A percentile compares a stretch with the other conserved stretches of the same genome.
phyloP scores from a whole-genome alignment of 495 filamentous ascomycete species.

The Wilcoxina mikolae region DNA sequence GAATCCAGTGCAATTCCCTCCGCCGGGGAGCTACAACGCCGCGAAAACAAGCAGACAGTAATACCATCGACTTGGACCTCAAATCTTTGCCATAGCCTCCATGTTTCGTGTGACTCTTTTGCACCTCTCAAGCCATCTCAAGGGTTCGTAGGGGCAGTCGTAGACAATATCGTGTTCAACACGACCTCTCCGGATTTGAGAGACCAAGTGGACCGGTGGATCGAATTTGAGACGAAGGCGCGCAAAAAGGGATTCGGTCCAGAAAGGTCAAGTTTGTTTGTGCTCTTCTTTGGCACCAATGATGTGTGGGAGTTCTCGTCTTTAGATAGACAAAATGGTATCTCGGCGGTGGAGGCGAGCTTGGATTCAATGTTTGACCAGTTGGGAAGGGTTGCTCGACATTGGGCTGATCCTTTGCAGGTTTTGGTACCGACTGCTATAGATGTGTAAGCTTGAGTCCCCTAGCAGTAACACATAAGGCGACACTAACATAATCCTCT shows the following conservation, averaged over 20 bases:
- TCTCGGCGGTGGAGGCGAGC: constrained; percentile 32
- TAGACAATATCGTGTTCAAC: constrained; percentile 22
- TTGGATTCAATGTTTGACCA: constrained; percentile 36
- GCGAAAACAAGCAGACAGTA: neutral
- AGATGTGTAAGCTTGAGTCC: constrained; percentile 31
- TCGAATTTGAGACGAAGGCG: constrained; percentile 15
- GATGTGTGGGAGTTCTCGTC: constrained; percentile 38
- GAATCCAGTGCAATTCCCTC: constrained; percentile 20
- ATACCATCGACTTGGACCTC: constrained; percentile 15
- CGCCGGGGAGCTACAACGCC: constrained; percentile 7
- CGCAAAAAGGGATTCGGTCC: constrained; percentile 7
- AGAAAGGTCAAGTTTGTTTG: constrained; percentile 25
- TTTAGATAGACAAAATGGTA: constrained; percentile 29
- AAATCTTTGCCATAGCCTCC: constrained; percentile 19
- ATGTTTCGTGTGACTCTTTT: constrained; percentile 19
- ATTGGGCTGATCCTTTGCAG: constrained; percentile 34
- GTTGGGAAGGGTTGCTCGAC: constrained; percentile 31
- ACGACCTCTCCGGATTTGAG: constrained; percentile 21
- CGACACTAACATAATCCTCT: neutral
- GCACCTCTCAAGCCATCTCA: constrained; percentile 14
- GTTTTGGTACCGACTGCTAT: constrained; percentile 37
- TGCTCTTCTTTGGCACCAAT: constrained; percentile 38
- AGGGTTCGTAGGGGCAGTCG: constrained; percentile 17
- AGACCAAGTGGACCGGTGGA: constrained; percentile 17
- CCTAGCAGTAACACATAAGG: neutral